These are phyloP conservation scores for Schizochytrium sp. DNA, from an alignment of 108 stramenopile genomes.

Conservation along the genomic window DNA sequence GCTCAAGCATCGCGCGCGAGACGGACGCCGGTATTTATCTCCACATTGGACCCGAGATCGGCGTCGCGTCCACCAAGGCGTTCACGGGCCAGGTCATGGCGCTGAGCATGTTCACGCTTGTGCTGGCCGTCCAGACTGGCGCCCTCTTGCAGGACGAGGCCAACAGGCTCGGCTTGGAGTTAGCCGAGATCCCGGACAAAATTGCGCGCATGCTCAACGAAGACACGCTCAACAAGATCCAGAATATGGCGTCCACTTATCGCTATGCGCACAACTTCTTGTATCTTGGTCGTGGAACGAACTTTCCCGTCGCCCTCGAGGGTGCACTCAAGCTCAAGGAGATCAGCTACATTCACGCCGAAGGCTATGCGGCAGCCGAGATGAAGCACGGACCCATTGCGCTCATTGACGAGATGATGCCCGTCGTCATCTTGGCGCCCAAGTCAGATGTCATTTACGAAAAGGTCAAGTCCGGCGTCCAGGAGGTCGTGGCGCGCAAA, in stretches of 20 bases:
- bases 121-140: slow-evolving; percentile 34
- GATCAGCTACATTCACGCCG: slow-evolving; percentile 97
- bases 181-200: neutral
- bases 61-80: slow-evolving; percentile 98
- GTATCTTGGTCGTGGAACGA: slow-evolving; percentile 21
- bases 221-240: neutral
- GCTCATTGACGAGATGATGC: slow-evolving; percentile 87
- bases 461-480: slow-evolving; percentile 85
- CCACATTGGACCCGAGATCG: slow-evolving; percentile 95
- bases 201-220: neutral
- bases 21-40: slow-evolving; percentile 96
- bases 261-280: slow-evolving; percentile 24
- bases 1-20: slow-evolving; percentile 86
- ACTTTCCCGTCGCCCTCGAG: slow-evolving; percentile 87
- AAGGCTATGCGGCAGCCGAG: slow-evolving; percentile 95
- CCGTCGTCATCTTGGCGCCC: slow-evolving; percentile 79
- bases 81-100: slow-evolving; percentile 98
- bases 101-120: slow-evolving; percentile 82
- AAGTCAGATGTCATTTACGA: slow-evolving; percentile 33
- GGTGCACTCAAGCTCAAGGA: slow-evolving; percentile 99
- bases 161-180: neutral
- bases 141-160: neutral
- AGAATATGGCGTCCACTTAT: neutral
- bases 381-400: slow-evolving; percentile 98
- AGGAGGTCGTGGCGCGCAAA: slow-evolving; percentile 67